These are phyloP conservation scores for Wickerhamiella parazyma DNA, from an alignment of 805 yeast genomes.

Conservation along the genomic window DNA sequence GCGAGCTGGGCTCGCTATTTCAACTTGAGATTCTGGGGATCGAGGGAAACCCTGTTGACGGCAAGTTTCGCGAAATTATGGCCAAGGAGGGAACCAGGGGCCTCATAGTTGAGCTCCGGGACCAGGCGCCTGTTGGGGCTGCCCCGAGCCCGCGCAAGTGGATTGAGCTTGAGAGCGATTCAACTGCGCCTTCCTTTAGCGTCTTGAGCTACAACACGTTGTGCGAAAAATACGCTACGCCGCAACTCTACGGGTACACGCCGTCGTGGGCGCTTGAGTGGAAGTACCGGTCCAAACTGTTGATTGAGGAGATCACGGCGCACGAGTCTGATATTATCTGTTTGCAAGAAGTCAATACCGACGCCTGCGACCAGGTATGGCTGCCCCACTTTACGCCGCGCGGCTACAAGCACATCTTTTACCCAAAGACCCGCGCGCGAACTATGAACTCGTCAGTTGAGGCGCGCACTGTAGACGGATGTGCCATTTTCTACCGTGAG, in stretches of 20 bases:
- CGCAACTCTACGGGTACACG: conserved; percentile 82
- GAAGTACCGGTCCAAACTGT: conserved; percentile 71
- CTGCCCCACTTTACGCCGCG: conserved; percentile 51
- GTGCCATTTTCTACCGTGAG: conserved; percentile 80
- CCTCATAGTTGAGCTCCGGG: conserved; percentile 67
- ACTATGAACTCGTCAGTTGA: conserved; percentile 64
- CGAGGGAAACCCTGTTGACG: conserved; percentile 81
- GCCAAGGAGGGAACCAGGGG: conserved; percentile 78
- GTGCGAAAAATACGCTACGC: conserved; percentile 92
- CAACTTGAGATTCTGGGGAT: conserved; percentile 79
- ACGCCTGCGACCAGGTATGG: conserved; percentile 79
- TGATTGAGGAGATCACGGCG: conserved; percentile 57
- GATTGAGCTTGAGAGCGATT: conserved; percentile 60
- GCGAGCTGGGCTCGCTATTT: conserved; percentile 71
- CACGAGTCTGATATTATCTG: conserved; percentile 68
- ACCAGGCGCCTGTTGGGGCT: conserved; percentile 54
- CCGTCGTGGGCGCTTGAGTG: conserved; percentile 96
- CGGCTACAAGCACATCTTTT: conserved; percentile 74
- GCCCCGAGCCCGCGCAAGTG: conserved; percentile 70
- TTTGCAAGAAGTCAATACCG: conserved; percentile 89
- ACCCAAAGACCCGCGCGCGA: conserved; percentile 81
- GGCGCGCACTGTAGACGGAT: conserved; percentile 89
- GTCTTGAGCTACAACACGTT: conserved; percentile 78
- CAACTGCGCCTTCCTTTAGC: conserved; percentile 39
- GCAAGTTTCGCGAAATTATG: conserved; percentile 47